phyloP scores from a whole-genome alignment of 257 asterid species.

The Mitragyna speciosa region DNA sequence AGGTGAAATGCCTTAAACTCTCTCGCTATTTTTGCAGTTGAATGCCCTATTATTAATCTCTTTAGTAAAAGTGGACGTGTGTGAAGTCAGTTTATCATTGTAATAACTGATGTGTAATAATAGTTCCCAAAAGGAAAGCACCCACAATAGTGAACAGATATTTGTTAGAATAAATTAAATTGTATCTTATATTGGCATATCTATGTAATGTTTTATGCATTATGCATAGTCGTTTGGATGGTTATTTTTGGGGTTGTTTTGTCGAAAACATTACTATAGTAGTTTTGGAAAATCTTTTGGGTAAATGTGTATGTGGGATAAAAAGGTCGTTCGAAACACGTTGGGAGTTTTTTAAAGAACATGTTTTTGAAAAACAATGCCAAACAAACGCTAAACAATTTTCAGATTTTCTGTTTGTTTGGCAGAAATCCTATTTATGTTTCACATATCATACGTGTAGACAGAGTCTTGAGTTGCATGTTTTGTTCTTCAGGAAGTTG shows the following conservation, averaged over 20 bases:
- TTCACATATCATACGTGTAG: not conserved
- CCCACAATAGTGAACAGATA: not conserved
- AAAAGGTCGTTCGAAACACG: too few relatives aligned
- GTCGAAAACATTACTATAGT: too few relatives aligned
- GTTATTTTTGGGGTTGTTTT: too few relatives aligned
- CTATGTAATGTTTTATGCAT: not conserved
- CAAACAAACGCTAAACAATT: not conserved
- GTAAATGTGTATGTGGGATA: too few relatives aligned
- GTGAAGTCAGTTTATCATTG: not conserved
- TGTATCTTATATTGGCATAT: not conserved
- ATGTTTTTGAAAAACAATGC: too few relatives aligned
- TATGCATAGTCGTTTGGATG: not conserved
- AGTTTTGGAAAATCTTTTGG: too few relatives aligned
- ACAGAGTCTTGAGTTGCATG: not conserved
- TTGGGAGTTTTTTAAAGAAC: too few relatives aligned
- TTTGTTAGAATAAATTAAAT: too few relatives aligned
- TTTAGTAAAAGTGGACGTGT: not conserved
- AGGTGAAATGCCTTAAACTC: slow-evolving; percentile 40
- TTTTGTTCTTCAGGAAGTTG: slow-evolving; percentile 65
- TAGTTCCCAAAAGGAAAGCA: not conserved
- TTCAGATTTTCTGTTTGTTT: not conserved
- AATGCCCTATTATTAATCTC: not conserved
- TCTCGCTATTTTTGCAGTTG: not conserved
- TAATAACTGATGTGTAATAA: too few relatives aligned
- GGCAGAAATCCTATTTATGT: not conserved